These are phyloP conservation scores for Colletotrichum eleusines DNA, from an alignment of 2,329 filamentous ascomycete genomes.

Conservation along the genomic window DNA sequence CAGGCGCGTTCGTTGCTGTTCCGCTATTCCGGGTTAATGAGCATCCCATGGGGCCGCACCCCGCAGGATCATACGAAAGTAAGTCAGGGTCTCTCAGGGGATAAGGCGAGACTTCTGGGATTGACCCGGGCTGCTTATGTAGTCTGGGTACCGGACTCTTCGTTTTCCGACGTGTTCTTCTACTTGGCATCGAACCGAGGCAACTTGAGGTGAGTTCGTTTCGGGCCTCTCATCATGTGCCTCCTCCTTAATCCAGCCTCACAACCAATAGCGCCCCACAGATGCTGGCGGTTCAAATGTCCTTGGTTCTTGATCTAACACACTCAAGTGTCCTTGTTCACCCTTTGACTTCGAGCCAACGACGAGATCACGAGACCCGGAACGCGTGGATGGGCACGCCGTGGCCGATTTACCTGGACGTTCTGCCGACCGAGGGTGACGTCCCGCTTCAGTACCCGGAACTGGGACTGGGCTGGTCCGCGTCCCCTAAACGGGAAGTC, in stretches of 20 bases:
- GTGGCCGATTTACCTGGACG: slow-evolving; percentile 51
- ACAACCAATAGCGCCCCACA: no score
- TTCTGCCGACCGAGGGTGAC: slow-evolving; percentile 45
- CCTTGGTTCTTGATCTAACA: neutral
- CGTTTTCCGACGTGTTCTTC: slow-evolving; percentile 52
- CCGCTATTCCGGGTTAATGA: slow-evolving; percentile 50
- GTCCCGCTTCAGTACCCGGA: slow-evolving; percentile 51
- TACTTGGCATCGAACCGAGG: slow-evolving; percentile 51
- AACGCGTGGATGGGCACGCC: slow-evolving; percentile 51
- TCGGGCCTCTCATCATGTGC: no score
- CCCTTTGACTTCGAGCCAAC: slow-evolving; percentile 49
- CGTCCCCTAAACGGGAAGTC: slow-evolving; percentile 46
- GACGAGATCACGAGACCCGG: slow-evolving; percentile 49
- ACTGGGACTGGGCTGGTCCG: slow-evolving; percentile 49
- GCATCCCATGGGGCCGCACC: slow-evolving; percentile 51
- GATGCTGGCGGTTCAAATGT: neutral
- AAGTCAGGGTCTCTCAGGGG: slow-evolving; percentile 23
- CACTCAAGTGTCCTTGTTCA: slow-evolving; percentile 48
- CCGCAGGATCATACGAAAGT: slow-evolving; percentile 52
- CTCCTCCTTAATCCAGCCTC: no score
- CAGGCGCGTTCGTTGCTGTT: slow-evolving; percentile 52
- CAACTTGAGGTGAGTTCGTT: slow-evolving; percentile 45
- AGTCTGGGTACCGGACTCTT: slow-evolving; percentile 52
- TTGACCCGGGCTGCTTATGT: neutral
- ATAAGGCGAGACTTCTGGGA: neutral